A percentile compares a stretch with the other conserved stretches of the same genome.
These are phyloP conservation scores for Lablab purpureus DNA, from an alignment of 306 rosid genomes.

Conservation along the genomic window DNA sequence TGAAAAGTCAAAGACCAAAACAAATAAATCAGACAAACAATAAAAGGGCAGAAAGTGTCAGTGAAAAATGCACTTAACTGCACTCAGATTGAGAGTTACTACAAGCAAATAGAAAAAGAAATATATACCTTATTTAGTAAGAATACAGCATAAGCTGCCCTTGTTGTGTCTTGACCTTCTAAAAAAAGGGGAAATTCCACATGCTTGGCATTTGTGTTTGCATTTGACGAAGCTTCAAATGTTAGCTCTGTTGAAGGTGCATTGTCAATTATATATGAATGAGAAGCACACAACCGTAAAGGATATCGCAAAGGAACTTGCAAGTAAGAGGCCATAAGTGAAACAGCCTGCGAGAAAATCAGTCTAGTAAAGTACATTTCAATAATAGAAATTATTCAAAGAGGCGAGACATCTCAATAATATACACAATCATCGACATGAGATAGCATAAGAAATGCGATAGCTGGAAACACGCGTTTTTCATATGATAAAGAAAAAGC, in stretches of 20 bases:
- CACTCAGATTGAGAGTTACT: conserved; percentile 3
- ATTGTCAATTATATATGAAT: conserved; percentile 77
- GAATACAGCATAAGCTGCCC: conserved; percentile 94
- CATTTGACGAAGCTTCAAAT: conserved; percentile 60
- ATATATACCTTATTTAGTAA: conserved; percentile 83
- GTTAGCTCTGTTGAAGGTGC: conserved; percentile 79
- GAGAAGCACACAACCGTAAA: conserved; percentile 83
- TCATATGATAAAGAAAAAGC: conserved; percentile 25
- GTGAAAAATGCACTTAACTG: conserved; percentile 15
- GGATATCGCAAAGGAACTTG: conserved; percentile 93
- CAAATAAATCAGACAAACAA: conserved; percentile 29
- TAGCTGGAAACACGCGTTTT: conserved; percentile 32
- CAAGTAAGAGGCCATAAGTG: conserved; percentile 82
- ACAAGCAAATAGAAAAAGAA: conserved; percentile 36
- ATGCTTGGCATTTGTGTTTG: conserved; percentile 57
- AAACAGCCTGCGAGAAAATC: conserved; percentile 80
- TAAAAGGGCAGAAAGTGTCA: conserved; percentile 6
- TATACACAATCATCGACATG: conserved; percentile 32
- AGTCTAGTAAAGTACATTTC: conserved; percentile 47
- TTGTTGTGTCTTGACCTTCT: conserved; percentile 96
- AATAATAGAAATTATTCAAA: neutral
- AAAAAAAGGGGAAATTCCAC: conserved; percentile 89
- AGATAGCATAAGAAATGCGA: conserved; percentile 9
- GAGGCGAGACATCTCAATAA: conserved; percentile 30
- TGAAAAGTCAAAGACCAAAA: neutral